phyloP scores from a whole-genome alignment of 495 filamentous ascomycete species.

The Penicillium goetzii region DNA sequence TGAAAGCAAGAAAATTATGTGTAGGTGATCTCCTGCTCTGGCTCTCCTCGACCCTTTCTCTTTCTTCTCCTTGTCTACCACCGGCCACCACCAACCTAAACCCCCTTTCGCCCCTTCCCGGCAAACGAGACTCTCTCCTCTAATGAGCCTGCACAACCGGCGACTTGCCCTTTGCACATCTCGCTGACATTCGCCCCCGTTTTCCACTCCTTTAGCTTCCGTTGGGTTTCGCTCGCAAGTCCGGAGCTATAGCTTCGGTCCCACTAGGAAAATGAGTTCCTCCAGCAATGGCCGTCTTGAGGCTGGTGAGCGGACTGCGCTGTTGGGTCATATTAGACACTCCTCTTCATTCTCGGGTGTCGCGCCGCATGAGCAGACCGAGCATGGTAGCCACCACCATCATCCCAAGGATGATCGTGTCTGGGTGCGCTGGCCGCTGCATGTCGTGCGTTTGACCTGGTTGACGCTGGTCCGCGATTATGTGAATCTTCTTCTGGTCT shows the following conservation, averaged over 20 bases:
- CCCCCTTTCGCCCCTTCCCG: background rate
- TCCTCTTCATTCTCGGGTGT: constrained; percentile 27
- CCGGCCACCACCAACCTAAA: background rate
- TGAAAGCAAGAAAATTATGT: constrained; percentile 18
- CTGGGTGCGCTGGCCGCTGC: constrained; percentile 62
- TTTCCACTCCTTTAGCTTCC: constrained; percentile 26
- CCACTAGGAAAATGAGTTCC: constrained; percentile 38
- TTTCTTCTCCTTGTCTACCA: constrained; percentile 1
- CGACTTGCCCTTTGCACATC: background rate
- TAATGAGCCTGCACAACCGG: background rate
- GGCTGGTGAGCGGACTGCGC: constrained; percentile 36
- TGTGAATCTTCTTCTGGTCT: constrained; percentile 84
- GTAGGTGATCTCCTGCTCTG: constrained; percentile 20
- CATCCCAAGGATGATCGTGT: constrained; percentile 42
- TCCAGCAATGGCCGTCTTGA: constrained; percentile 35
- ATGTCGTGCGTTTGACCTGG: constrained; percentile 54
- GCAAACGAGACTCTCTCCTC: background rate
- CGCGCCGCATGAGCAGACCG: constrained; percentile 17
- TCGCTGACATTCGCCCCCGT: constrained; percentile 5
- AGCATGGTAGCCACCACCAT: constrained; percentile 25
- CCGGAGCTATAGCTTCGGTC: constrained; percentile 40
- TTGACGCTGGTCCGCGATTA: constrained; percentile 65
- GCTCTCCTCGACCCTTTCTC: constrained; percentile 1
- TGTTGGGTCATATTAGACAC: constrained; percentile 30
- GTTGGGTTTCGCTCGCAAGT: constrained; percentile 37